These are phyloP conservation scores for Dactylis glomerata DNA, from an alignment of 176 grass and related monocot species.

Conservation along the genomic window DNA sequence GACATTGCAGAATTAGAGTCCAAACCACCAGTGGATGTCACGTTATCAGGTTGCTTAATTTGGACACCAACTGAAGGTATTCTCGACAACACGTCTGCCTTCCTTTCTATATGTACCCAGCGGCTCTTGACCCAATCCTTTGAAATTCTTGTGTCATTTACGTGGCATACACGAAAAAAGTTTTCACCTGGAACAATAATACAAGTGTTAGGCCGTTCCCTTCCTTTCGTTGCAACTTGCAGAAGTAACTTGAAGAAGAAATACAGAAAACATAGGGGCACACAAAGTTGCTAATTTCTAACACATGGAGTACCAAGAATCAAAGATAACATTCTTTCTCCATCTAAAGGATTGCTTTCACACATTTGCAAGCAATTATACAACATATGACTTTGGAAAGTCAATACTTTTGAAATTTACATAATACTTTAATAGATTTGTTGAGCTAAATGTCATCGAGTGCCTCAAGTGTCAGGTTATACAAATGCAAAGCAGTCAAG, in stretches of 20 bases:
- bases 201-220: background rate
- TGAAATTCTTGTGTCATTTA: constrained; percentile 73
- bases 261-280: background rate
- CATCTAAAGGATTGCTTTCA: constrained; percentile 4
- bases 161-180: constrained; percentile 58
- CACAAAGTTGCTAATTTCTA: background rate
- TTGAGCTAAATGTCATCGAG: background rate
- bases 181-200: constrained; percentile 63
- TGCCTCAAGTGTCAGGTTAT: background rate
- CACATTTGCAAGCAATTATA: background rate
- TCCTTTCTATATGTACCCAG: constrained; percentile 67
- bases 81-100: constrained; percentile 51
- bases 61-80: constrained; percentile 44
- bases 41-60: constrained; percentile 35
- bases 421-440: background rate
- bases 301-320: background rate
- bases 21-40: constrained; percentile 22
- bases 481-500: background rate
- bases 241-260: constrained; percentile 10
- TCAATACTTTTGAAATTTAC: background rate
- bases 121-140: constrained; percentile 78
- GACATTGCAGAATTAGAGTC: constrained; percentile 57
- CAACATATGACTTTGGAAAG: background rate
- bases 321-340: background rate
- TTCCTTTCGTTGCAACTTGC: constrained; percentile 1